phyloP scores from a whole-genome alignment of 805 yeast species.

The Candida ulmi region DNA sequence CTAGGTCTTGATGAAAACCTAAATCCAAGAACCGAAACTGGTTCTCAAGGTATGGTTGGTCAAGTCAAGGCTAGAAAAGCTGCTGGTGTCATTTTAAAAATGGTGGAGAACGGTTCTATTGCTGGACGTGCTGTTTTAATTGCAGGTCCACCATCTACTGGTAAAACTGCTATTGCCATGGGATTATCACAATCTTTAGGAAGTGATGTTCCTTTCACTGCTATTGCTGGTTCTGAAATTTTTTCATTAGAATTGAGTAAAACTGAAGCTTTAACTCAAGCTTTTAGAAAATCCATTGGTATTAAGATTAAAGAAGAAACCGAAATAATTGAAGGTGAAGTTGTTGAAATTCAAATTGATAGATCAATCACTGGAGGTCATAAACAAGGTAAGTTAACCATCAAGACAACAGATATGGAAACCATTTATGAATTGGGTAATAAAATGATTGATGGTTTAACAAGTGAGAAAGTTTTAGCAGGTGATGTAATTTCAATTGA shows the following conservation, averaged over 20 bases:
- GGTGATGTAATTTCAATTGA: constrained; percentile 97
- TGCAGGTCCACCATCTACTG: constrained; percentile 99
- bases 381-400: constrained; percentile 95
- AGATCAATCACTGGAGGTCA: constrained; percentile 95
- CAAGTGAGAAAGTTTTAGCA: constrained; percentile 91
- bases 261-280: constrained; percentile 95
- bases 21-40: constrained; percentile 55
- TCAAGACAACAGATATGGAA: constrained; percentile 97
- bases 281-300: constrained; percentile 93
- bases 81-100: constrained; percentile 87
- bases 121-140: constrained; percentile 94
- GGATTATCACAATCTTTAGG: constrained; percentile 76
- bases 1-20: constrained; percentile 92
- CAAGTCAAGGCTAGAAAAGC: constrained; percentile 93
- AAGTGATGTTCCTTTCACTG: constrained; percentile 81
- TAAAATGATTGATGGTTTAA: constrained; percentile 90
- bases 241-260: constrained; percentile 88
- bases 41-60: constrained; percentile 93
- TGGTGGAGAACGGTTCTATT: constrained; percentile 90
- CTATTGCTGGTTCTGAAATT: constrained; percentile 90
- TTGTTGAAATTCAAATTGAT: constrained; percentile 92
- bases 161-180: constrained; percentile 97
- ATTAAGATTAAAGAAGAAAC: constrained; percentile 94
- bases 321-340: constrained; percentile 97
- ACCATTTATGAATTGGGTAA: constrained; percentile 93